Base-by-base conservation (phyloP, 371 early-diverging fungal species). In the Smittium culicis region DNA sequence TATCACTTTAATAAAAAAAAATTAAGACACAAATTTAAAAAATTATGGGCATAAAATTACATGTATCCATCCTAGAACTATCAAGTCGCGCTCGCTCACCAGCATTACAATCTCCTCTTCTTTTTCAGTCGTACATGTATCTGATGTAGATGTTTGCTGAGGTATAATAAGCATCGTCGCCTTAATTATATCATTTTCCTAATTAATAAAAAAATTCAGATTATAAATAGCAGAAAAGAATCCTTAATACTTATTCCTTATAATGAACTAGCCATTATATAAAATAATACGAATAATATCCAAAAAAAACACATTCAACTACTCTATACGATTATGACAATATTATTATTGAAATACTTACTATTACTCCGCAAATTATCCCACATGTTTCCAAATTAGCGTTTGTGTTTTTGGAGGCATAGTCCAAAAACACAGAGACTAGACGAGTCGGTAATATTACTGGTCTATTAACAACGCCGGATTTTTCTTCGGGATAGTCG, bases 51-150 rank as follows among this genome's bases (percentile, higher is more conserved):
- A 65, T 54, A 35, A 60, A 72, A 77, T 73, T 81, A 85, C 87
- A 76, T 92, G 92, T 62, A 92, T 90, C 95, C 95, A 94, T 20
- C 95, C 95, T 35, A 94, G 75, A 0, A 91, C 89, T 34, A 94
- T 76, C 58, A 93, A 71, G n/a, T 91, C 87, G 35, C 85, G 72
- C 30, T 83, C 77, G 64, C 85, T 87, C 67, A 88, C 86, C 68
- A 82, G 85, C 35, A 85, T 86, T 76, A 90, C 86, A 11, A 93
- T 66, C 35, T 91, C 92, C 74, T 90, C 91, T 77, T 94, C 95
- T 61, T 91, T 86, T 62, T 85, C 87, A 0, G 89, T 92, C 16
- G 85, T 84, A 63, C 91, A 92, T 0, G 92, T 90, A 70, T 94
- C 93, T 16, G 89, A 82, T 0, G 95, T 93, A 0, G 89, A 87